Evolutionary conservation across 495 filamentous ascomycete genomes (phyloP).

Genomic region (Aspergillus cavernicola): DNA sequence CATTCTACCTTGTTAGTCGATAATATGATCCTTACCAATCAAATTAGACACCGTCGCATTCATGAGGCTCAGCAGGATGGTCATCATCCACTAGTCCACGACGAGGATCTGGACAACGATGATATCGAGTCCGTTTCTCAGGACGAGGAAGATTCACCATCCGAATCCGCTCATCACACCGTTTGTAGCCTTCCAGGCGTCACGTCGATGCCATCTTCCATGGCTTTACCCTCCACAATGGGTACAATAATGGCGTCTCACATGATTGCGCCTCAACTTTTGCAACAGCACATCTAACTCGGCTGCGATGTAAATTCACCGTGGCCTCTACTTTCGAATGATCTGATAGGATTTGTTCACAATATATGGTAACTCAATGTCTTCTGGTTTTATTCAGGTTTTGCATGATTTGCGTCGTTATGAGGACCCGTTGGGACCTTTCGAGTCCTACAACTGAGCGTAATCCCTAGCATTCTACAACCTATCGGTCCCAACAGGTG

Average conservation of each 20-base stretch:
- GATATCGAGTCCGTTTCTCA: conserved; percentile 70
- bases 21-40: neutral
- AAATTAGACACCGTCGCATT: conserved; percentile 81
- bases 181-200: conserved; percentile 36
- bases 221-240: conserved; percentile 38
- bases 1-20: conserved; percentile 5
- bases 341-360: neutral
- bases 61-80: conserved; percentile 80
- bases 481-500: too few relatives aligned
- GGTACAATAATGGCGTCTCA: conserved; percentile 32
- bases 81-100: conserved; percentile 53
- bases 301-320: neutral
- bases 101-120: conserved; percentile 75
- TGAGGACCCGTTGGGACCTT: too few relatives aligned
- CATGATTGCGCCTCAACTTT: conserved; percentile 44
- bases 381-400: neutral
- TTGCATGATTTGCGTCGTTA: conserved; percentile 5
- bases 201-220: conserved; percentile 37
- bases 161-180: conserved; percentile 31
- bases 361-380: conserved; percentile 9
- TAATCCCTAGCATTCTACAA: too few relatives aligned
- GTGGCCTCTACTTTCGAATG: neutral
- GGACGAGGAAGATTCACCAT: conserved; percentile 65
- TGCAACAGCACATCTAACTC: conserved; percentile 45
- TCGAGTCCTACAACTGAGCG: too few relatives aligned